Conservation (phyloP, 176 grass and related monocot genomes). For the Typha latifolia region DNA sequence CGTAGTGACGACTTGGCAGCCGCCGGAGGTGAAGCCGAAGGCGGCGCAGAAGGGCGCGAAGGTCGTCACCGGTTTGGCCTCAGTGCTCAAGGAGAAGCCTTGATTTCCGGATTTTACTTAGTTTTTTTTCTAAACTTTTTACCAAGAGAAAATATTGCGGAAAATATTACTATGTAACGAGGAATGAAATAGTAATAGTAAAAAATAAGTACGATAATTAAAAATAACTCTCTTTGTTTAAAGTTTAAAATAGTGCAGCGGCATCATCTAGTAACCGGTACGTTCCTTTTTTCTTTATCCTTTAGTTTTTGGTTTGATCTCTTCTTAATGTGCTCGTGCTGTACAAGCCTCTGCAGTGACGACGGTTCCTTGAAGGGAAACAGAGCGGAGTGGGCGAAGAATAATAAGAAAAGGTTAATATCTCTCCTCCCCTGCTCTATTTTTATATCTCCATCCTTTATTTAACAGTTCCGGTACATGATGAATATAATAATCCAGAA, state of each 20-base stretch:
- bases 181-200: too few species aligned
- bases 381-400: neutral
- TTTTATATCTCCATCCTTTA: neutral
- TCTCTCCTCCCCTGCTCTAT: neutral
- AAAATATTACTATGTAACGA: too few species aligned
- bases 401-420: neutral
- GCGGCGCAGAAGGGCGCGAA: conserved; percentile 10
- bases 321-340: neutral
- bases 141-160: conserved; percentile 12
- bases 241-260: neutral
- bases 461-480: neutral
- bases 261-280: neutral
- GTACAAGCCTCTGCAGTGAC: neutral
- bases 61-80: conserved; percentile 31
- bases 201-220: neutral
- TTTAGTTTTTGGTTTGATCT: neutral
- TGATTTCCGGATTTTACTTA: conserved; percentile 13
- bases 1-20: conserved; percentile 21
- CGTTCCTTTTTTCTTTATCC: neutral
- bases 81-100: conserved; percentile 16
- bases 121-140: conserved; percentile 2
- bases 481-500: too few species aligned
- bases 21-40: conserved; percentile 53
- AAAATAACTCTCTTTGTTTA: too few species aligned
- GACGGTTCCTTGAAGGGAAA: conserved; percentile 6